These are phyloP conservation scores for Mrakia gelida DNA, from an alignment of 768 basidiomycete species.

Conservation along the genomic window DNA sequence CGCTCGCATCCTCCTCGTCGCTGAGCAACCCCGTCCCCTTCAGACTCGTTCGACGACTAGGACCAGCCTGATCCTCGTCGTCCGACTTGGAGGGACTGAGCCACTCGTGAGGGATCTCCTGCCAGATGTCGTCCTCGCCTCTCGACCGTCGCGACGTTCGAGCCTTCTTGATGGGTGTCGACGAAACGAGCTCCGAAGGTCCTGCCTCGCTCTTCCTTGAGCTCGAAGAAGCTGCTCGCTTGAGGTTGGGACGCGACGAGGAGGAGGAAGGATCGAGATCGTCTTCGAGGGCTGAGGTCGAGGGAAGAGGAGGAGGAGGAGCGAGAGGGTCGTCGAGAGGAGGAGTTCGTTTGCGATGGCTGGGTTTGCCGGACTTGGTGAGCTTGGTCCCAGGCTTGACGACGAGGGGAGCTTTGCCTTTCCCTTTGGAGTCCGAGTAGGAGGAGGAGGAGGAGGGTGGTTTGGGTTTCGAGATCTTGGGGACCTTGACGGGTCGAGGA, in stretches of 20 bases:
- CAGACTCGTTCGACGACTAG: constrained; percentile 6
- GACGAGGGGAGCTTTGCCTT: constrained; percentile 38
- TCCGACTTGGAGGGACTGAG: constrained; percentile 37
- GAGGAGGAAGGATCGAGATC: not conserved
- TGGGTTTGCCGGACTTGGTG: constrained; percentile 19
- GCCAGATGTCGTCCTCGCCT: constrained; percentile 55
- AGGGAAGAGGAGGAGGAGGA: not conserved
- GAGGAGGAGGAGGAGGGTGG: not conserved
- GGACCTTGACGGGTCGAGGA: constrained; percentile 4
- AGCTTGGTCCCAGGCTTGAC: constrained; percentile 35
- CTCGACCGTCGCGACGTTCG: constrained; percentile 23
- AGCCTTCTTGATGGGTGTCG: constrained; percentile 17
- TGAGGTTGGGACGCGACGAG: not conserved
- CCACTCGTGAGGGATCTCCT: constrained; percentile 75
- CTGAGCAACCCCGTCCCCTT: constrained; percentile 27
- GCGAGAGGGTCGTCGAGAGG: not conserved
- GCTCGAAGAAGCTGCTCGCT: not conserved
- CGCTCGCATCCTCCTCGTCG: constrained; percentile 28
- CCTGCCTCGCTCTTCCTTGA: not conserved
- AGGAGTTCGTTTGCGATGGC: not conserved
- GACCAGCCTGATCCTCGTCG: not conserved
- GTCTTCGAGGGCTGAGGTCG: not conserved
- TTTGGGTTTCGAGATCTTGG: constrained; percentile 39
- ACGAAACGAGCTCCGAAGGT: not conserved
- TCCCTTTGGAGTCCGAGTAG: not conserved